phyloP scores from a whole-genome alignment of 768 basidiomycete species.

The Mycena epipterygia region DNA sequence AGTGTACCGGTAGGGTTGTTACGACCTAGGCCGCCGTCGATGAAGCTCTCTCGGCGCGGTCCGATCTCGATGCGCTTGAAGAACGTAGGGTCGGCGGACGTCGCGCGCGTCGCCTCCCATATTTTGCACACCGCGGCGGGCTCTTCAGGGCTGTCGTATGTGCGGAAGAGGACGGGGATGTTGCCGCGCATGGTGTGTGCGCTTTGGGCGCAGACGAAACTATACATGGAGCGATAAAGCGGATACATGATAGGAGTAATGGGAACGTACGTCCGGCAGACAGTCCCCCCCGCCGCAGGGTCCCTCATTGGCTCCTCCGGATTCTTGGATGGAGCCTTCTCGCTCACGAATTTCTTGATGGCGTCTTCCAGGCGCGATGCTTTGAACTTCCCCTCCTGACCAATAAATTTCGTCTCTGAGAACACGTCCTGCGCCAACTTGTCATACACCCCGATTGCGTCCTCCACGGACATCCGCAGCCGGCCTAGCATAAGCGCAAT shows the following conservation, averaged over 20 bases:
- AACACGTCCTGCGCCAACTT: background rate
- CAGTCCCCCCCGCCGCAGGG: background rate
- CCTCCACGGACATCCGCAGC: background rate
- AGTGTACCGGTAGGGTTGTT: background rate
- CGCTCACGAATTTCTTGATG: background rate
- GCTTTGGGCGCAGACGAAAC: background rate
- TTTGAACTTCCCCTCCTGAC: background rate
- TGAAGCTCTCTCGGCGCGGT: background rate
- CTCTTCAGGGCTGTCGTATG: constrained; percentile 21
- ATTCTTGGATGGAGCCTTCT: background rate
- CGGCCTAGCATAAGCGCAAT: no score
- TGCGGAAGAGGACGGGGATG: constrained; percentile 32
- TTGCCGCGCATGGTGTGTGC: background rate
- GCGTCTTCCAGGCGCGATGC: background rate
- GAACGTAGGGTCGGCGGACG: constrained; percentile 43
- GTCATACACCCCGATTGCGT: background rate
- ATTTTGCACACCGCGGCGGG: constrained; percentile 35
- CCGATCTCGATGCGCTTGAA: constrained; percentile 39
- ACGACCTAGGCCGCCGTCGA: background rate
- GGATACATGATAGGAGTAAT: background rate
- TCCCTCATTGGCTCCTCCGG: background rate
- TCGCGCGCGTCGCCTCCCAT: constrained; percentile 48
- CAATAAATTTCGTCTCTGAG: background rate
- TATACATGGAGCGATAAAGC: background rate
- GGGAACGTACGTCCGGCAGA: background rate